Percentiles rank a stretch among this genome's conserved stretches.
phyloP scores from a whole-genome alignment of 192 early-diverging fungal genomes.

The Dissophora ornata region DNA sequence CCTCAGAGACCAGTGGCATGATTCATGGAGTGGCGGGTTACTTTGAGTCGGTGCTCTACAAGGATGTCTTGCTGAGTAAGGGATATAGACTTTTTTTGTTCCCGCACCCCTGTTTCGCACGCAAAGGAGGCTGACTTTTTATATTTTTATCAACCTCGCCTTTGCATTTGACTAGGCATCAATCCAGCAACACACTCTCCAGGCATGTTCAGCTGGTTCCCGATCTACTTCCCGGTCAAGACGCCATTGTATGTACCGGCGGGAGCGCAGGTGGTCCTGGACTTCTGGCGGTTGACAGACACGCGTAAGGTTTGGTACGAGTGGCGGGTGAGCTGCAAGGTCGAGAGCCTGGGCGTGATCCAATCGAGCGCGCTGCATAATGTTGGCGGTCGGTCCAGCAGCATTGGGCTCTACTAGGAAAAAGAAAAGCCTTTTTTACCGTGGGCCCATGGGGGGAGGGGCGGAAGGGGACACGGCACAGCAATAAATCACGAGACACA shows the following conservation, averaged over 20 bases:
- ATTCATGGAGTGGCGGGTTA: constrained; percentile 97
- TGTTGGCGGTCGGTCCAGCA: constrained; percentile 73
- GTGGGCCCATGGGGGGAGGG: no score
- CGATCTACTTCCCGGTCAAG: constrained; percentile 92
- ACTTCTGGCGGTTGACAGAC: constrained; percentile 89
- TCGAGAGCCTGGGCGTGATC: constrained; percentile 44
- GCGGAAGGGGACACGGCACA: no score
- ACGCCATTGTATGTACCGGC: constrained; percentile 76
- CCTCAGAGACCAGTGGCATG: constrained; percentile 63
- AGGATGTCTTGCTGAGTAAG: constrained; percentile 73
- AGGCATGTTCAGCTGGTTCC: constrained; percentile 99
- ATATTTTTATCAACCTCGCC: no score
- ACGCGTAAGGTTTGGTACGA: constrained; percentile 96
- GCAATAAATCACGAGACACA: not conserved
- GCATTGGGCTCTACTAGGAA: constrained; percentile 70
- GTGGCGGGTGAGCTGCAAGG: constrained; percentile 73
- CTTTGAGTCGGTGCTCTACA: constrained; percentile 94
- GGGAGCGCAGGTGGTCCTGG: constrained; percentile 68
- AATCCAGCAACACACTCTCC: constrained; percentile 87
- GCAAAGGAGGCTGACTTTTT: no score
- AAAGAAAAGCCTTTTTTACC: no score
- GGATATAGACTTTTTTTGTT: not conserved
- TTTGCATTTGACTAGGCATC: constrained; percentile 74
- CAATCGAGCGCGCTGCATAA: constrained; percentile 72
- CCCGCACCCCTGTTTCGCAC: no score